These are phyloP conservation scores for Solanum tacnaense DNA, from an alignment of 257 asterid species.

Conservation along the genomic window DNA sequence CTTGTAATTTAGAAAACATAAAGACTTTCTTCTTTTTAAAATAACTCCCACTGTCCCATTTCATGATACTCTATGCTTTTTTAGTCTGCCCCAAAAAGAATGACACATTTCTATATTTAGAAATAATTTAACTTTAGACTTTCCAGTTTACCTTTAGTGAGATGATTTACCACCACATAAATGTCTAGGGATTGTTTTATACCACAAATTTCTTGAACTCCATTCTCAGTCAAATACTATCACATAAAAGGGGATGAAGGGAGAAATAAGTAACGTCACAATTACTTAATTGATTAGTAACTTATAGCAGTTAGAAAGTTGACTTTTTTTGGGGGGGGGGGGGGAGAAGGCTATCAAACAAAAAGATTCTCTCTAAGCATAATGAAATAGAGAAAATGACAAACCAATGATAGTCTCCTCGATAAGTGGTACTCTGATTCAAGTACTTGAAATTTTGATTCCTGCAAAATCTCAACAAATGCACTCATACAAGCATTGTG, in stretches of 20 bases:
- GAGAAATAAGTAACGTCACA: not conserved
- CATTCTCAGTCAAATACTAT: not conserved
- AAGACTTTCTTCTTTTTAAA: not conserved
- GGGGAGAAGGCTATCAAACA: not conserved
- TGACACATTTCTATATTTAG: not conserved
- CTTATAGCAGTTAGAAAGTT: not conserved
- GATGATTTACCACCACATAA: not conserved
- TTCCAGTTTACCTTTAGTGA: not conserved
- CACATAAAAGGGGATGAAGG: not conserved
- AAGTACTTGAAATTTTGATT: slow-evolving; percentile 44
- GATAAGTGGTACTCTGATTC: slow-evolving; percentile 66
- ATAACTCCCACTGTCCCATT: not conserved
- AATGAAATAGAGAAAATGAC: slow-evolving; percentile 5
- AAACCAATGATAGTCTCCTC: slow-evolving; percentile 37
- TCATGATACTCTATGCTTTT: not conserved
- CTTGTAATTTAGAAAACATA: not conserved
- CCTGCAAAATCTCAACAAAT: slow-evolving; percentile 40
- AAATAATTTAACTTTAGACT: not conserved
- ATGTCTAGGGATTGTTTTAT: not conserved
- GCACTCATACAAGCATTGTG: slow-evolving; percentile 25
- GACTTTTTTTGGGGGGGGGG: not conserved
- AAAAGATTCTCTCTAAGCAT: not conserved
- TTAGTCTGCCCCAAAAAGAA: not conserved
- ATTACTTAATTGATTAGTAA: not conserved
- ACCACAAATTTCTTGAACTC: not conserved